Evolutionary conservation across 2,329 filamentous ascomycete genomes (phyloP).

Genomic region (Ceratocystis eucalypticola): DNA sequence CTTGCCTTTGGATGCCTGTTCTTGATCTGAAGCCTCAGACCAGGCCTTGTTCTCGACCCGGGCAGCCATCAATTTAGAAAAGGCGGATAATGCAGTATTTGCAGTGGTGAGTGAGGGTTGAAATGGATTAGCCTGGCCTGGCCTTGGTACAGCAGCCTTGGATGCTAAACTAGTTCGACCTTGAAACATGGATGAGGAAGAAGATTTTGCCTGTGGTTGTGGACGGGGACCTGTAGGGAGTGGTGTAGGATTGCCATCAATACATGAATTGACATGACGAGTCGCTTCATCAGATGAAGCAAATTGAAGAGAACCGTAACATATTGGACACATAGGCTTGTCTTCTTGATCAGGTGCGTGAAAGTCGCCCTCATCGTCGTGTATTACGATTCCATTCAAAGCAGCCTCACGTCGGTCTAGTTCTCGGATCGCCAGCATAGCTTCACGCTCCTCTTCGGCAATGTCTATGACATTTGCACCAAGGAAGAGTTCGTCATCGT

Average conservation of each 20-base stretch:
- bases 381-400: slow-evolving; percentile 33
- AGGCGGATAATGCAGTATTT: slow-evolving; percentile 51
- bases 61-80: slow-evolving; percentile 82
- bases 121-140: slow-evolving; percentile 72
- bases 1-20: slow-evolving; percentile 65
- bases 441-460: slow-evolving; percentile 51
- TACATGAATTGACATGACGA: slow-evolving; percentile 79
- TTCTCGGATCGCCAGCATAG: slow-evolving; percentile 60
- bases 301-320: slow-evolving; percentile 14
- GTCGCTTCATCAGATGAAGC: slow-evolving; percentile 49
- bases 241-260: slow-evolving; percentile 65
- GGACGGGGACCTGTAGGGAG: slow-evolving; percentile 28
- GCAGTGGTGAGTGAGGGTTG: slow-evolving; percentile 26
- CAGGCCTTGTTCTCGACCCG: slow-evolving; percentile 86
- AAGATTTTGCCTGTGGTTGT: not conserved
- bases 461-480: slow-evolving; percentile 29
- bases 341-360: slow-evolving; percentile 26
- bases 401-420: slow-evolving; percentile 54
- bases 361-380: slow-evolving; percentile 26
- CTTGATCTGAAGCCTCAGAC: slow-evolving; percentile 70
- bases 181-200: slow-evolving; percentile 23
- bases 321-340: slow-evolving; percentile 14
- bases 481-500: slow-evolving; percentile 41
- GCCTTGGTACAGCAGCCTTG: slow-evolving; percentile 55
- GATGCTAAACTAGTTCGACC: slow-evolving; percentile 47